Conservation (phyloP, 768 basidiomycete species). For the Hericium alpestre region DNA sequence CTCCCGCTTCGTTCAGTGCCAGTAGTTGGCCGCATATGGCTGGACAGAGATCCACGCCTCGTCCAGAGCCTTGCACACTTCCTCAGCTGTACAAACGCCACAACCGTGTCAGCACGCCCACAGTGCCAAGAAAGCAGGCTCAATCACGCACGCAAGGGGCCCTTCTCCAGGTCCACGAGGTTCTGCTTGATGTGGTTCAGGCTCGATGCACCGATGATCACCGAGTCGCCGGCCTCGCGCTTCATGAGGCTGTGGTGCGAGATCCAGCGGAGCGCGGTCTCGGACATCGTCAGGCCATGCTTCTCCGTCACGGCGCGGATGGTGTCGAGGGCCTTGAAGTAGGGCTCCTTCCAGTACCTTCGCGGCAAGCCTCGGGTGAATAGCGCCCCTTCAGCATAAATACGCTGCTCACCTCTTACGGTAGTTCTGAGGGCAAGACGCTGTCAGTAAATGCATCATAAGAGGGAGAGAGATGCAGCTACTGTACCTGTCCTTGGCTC, state of each 20-base stretch:
- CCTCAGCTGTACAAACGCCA: conserved; percentile 9
- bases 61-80: conserved; percentile 11
- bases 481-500: conserved; percentile 40
- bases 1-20: too few relatives aligned
- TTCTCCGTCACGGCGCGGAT: conserved; percentile 32
- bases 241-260: conserved; percentile 38
- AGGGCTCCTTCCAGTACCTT: conserved; percentile 45
- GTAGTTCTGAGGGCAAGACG: conserved; percentile 9
- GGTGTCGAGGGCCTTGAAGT: conserved; percentile 37
- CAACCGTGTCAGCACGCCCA: not conserved
- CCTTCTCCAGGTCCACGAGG: conserved; percentile 42
- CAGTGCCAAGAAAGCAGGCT: not conserved
- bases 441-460: not conserved
- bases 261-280: conserved; percentile 36
- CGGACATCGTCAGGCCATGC: conserved; percentile 28
- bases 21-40: not conserved
- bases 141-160: conserved; percentile 36
- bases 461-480: not conserved
- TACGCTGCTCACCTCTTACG: conserved; percentile 6
- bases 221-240: conserved; percentile 36
- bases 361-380: not conserved
- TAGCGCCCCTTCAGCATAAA: not conserved
- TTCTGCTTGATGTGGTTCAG: conserved; percentile 48
- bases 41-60: conserved; percentile 16
- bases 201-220: conserved; percentile 57